Evolutionary conservation across 192 early-diverging fungal species (phyloP).

Genomic region (Coemansia sp.): DNA sequence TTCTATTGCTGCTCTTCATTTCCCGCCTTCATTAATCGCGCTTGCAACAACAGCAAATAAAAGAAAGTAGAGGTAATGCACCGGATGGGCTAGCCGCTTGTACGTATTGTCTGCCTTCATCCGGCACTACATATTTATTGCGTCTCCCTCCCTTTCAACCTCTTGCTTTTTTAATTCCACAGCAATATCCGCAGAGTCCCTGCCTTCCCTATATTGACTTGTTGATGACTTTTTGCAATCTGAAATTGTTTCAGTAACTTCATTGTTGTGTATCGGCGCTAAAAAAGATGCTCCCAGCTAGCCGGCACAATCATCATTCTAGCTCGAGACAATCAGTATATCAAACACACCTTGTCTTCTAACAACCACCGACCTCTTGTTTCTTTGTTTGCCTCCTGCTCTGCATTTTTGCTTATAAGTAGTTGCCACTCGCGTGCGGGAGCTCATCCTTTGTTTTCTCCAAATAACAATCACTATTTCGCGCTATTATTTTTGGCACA

Average conservation of each 20-base stretch:
- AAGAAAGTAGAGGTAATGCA: not conserved
- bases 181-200: not conserved
- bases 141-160: not conserved
- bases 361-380: slow-evolving; percentile 3
- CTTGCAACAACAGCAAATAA: not conserved
- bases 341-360: slow-evolving; percentile 8
- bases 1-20: not conserved
- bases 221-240: not conserved
- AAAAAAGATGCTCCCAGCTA: slow-evolving; percentile 1
- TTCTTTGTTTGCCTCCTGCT: slow-evolving; percentile 2
- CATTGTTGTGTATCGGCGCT: not conserved
- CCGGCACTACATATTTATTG: not conserved
- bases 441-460: not conserved
- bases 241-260: slow-evolving; percentile 1
- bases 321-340: slow-evolving; percentile 4
- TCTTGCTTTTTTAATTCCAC: not conserved
- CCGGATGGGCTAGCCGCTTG: not conserved
- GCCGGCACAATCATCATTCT: slow-evolving; percentile 4
- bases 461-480: not conserved
- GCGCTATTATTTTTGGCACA: not conserved
- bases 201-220: not conserved
- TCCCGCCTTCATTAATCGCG: not conserved
- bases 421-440: slow-evolving; percentile 5
- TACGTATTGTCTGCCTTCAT: not conserved
- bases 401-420: slow-evolving; percentile 7